phyloP scores from a whole-genome alignment of 1,139 yeast genomes.

The Meyerozyma guilliermondii region DNA sequence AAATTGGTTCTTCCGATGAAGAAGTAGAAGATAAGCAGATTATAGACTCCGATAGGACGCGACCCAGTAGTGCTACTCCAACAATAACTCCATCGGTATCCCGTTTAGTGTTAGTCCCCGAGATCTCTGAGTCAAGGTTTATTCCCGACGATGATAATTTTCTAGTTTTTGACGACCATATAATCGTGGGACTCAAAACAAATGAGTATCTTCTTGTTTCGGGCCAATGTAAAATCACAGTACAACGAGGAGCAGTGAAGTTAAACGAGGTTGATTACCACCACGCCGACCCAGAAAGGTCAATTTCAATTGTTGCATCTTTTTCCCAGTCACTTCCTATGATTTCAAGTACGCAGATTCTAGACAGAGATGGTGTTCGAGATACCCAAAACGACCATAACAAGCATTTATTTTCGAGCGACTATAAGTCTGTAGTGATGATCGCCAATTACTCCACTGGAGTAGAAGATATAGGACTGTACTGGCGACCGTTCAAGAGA shows the following conservation, averaged over 20 bases:
- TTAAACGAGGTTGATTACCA: slow-evolving; percentile 52
- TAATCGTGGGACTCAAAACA: slow-evolving; percentile 38
- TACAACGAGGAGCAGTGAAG: slow-evolving; percentile 56
- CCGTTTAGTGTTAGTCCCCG: neutral
- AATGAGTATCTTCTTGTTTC: slow-evolving; percentile 48
- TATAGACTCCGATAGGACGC: slow-evolving; percentile 2
- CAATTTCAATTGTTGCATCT: slow-evolving; percentile 43
- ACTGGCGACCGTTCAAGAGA: slow-evolving; percentile 48
- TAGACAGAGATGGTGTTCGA: slow-evolving; percentile 22
- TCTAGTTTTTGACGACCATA: slow-evolving; percentile 22
- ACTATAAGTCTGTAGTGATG: slow-evolving; percentile 41
- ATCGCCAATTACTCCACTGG: slow-evolving; percentile 37
- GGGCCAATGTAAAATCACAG: slow-evolving; percentile 52
- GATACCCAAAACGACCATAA: slow-evolving; percentile 22
- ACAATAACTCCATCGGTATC: slow-evolving; percentile 4
- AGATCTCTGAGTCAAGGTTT: slow-evolving; percentile 23
- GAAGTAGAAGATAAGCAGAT: slow-evolving; percentile 12
- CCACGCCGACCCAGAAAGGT: slow-evolving; percentile 18
- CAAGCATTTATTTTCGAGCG: slow-evolving; percentile 28
- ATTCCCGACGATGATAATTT: slow-evolving; percentile 32
- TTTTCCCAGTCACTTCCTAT: slow-evolving; percentile 51
- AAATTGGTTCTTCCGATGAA: slow-evolving; percentile 23
- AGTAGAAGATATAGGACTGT: slow-evolving; percentile 38
- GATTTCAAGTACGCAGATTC: slow-evolving; percentile 44
- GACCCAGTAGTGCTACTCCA: slow-evolving; percentile 5